Conservation (phyloP, 2,329 filamentous ascomycete genomes). For the Trichoderma sp. region DNA sequence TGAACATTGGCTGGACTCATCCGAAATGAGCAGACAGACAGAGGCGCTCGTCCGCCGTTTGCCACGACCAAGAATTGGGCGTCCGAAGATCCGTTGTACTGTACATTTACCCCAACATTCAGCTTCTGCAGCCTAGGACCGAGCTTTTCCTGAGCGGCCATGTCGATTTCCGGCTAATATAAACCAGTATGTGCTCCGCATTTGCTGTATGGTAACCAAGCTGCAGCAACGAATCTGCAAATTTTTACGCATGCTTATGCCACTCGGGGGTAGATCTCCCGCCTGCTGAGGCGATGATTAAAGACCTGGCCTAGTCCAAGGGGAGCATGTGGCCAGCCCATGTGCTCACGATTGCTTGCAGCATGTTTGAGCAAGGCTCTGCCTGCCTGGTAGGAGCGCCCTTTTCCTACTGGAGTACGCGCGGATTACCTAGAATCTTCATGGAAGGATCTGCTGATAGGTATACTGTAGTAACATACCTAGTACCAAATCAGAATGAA, state of each 20-base stretch:
- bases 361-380: constrained; percentile 1
- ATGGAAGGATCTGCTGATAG: constrained; percentile 7
- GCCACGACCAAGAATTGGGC: neutral
- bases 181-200: constrained; percentile 18
- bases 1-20: constrained; percentile 1
- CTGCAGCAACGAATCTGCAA: constrained; percentile 18
- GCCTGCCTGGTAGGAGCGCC: neutral
- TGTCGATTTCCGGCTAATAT: constrained; percentile 25
- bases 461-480: neutral
- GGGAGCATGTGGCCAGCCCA: constrained; percentile 19
- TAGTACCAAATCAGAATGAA: neutral
- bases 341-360: constrained; percentile 17
- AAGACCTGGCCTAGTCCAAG: constrained; percentile 23
- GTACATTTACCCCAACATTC: constrained; percentile 12
- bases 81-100: neutral
- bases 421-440: neutral
- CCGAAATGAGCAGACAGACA: constrained; percentile 7
- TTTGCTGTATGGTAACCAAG: constrained; percentile 4
- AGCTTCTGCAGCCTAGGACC: constrained; percentile 19
- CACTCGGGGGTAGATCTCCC: constrained; percentile 24
- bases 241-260: constrained; percentile 13
- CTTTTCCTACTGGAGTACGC: constrained; percentile 9
- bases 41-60: neutral
- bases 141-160: constrained; percentile 5
- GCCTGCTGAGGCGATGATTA: constrained; percentile 25